Conservation (phyloP, 805 yeast genomes). For the Tetrapisispora arboricola region DNA sequence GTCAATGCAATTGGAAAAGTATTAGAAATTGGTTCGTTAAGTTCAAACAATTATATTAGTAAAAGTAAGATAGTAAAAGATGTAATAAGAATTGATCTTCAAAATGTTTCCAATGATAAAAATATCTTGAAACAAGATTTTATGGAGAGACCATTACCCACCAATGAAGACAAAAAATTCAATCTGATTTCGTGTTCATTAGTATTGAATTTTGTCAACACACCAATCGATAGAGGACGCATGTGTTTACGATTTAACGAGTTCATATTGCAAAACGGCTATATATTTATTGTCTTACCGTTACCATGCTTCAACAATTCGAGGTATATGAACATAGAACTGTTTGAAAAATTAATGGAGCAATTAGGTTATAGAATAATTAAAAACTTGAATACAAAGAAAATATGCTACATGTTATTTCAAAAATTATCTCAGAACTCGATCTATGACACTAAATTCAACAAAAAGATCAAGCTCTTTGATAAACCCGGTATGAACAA, state of each 20-base stretch:
- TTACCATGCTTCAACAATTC: constrained; percentile 79
- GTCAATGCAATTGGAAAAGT: constrained; percentile 29
- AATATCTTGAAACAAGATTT: constrained; percentile 71
- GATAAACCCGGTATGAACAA: constrained; percentile 59
- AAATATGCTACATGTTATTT: constrained; percentile 65
- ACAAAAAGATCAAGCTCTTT: constrained; percentile 31
- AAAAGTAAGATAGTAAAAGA: constrained; percentile 41
- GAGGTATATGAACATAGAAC: constrained; percentile 50
- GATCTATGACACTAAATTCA: constrained; percentile 29
- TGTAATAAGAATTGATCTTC: constrained; percentile 60
- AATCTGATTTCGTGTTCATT: constrained; percentile 71
- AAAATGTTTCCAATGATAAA: constrained; percentile 58
- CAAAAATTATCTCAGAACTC: constrained; percentile 29
- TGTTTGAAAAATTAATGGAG: constrained; percentile 37
- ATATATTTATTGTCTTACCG: constrained; percentile 74
- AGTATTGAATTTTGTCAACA: constrained; percentile 83
- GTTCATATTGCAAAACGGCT: constrained; percentile 34
- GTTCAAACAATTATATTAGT: constrained; percentile 58
- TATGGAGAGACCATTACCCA: constrained; percentile 62
- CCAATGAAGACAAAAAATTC: constrained; percentile 36
- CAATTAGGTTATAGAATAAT: constrained; percentile 48
- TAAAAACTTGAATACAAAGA: constrained; percentile 48
- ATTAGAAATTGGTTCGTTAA: constrained; percentile 77
- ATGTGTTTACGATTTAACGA: constrained; percentile 56
- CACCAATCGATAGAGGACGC: constrained; percentile 56